Percentiles rank a stretch among this genome's conserved stretches.
phyloP scores from a whole-genome alignment of 169 alveolate genomes.

The Eimeria tenella region DNA sequence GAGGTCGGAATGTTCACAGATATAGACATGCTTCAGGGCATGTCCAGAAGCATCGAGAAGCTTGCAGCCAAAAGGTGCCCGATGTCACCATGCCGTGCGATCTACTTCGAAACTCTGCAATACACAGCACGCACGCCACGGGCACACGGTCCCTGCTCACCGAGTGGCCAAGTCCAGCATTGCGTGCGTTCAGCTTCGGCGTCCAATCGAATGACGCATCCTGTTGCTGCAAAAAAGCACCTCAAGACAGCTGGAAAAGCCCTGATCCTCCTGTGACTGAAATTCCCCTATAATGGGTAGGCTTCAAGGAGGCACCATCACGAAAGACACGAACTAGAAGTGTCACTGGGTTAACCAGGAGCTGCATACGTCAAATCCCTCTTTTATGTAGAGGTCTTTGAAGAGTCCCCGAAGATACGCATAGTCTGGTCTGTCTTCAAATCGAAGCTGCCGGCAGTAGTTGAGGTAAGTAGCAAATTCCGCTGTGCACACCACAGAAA shows the following conservation, averaged over 20 bases:
- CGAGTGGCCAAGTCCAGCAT: constrained; percentile 54
- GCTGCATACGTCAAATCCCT: constrained; percentile 87
- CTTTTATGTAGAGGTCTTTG: constrained; percentile 94
- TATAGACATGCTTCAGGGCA: too few species aligned
- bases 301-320: neutral
- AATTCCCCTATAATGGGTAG: neutral
- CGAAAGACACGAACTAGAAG: neutral
- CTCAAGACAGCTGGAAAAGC: neutral
- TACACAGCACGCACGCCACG: too few species aligned
- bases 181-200: constrained; percentile 71
- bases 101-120: too few species aligned
- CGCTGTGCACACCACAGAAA: constrained; percentile 16
- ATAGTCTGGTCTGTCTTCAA: constrained; percentile 92
- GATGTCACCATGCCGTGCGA: too few species aligned
- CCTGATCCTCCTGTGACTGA: neutral
- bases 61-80: too few species aligned
- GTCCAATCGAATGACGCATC: constrained; percentile 73
- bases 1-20: too few species aligned
- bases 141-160: neutral
- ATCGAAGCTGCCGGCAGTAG: constrained; percentile 89
- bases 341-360: neutral
- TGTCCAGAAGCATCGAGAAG: too few species aligned
- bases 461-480: constrained; percentile 88
- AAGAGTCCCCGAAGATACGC: constrained; percentile 94
- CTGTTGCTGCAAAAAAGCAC: constrained; percentile 53